A percentile compares a stretch with the other conserved stretches of the same genome.
phyloP scores from a whole-genome alignment of 2,329 filamentous ascomycete genomes.

The Penicillium sp. region DNA sequence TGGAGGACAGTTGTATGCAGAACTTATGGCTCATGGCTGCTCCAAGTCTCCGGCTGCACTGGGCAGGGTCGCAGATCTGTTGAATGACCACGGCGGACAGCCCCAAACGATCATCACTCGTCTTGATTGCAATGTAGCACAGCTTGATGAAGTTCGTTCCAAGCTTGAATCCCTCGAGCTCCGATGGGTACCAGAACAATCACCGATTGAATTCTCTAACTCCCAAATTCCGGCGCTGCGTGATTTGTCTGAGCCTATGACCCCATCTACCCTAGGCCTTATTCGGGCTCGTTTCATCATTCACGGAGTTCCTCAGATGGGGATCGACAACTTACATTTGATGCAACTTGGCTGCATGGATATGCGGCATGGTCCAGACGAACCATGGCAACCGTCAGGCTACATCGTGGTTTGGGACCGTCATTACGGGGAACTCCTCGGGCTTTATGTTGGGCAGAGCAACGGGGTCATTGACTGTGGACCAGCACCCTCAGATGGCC shows the following conservation, averaged over 20 bases:
- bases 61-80: conserved; percentile 22
- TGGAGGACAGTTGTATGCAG: conserved; percentile 19
- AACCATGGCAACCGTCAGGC: conserved; percentile 26
- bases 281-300: conserved; percentile 22
- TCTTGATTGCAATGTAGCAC: not conserved
- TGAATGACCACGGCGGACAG: conserved; percentile 31
- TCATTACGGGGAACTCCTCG: conserved; percentile 21
- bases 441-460: conserved; percentile 25
- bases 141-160: not conserved
- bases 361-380: conserved; percentile 12
- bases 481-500: conserved; percentile 8
- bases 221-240: conserved; percentile 7
- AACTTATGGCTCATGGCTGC: conserved; percentile 24
- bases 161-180: conserved; percentile 15
- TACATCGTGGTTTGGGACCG: conserved; percentile 34
- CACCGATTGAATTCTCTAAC: conserved; percentile 26
- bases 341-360: conserved; percentile 33
- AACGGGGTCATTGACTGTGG: conserved; percentile 20
- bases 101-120: conserved; percentile 3
- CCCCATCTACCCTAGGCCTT: conserved; percentile 27
- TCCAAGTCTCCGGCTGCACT: conserved; percentile 26
- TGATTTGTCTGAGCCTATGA: conserved; percentile 11
- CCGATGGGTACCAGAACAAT: conserved; percentile 29
- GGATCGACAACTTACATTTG: conserved; percentile 23
- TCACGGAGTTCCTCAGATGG: conserved; percentile 16